Conservation (phyloP, 108 stramenopile genomes). For the Nannochloropsis gaditana region DNA sequence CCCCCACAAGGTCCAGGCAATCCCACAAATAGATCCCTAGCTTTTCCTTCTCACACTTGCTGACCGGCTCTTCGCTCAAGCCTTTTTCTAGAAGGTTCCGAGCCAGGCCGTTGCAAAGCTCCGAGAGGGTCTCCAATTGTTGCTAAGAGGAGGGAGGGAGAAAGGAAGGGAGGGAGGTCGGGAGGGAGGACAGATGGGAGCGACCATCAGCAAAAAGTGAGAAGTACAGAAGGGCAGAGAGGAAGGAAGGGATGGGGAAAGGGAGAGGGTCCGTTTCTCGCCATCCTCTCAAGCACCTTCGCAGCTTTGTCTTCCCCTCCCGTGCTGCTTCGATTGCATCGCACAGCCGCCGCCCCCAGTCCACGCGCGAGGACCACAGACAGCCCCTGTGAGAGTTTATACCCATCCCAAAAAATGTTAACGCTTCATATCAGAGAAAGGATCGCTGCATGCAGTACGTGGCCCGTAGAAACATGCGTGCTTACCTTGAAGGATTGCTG, state of each 20-base stretch:
- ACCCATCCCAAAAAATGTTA: too few relatives aligned
- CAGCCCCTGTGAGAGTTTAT: background rate
- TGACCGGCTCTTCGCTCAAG: background rate
- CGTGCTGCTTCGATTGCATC: background rate
- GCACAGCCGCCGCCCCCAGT: background rate
- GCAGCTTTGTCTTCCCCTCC: background rate
- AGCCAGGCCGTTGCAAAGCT: background rate
- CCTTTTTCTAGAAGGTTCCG: background rate
- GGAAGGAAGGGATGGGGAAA: background rate
- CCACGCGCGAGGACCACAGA: background rate
- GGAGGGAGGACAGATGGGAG: background rate
- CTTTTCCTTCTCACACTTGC: background rate
- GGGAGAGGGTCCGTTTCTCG: background rate
- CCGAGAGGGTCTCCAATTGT: background rate
- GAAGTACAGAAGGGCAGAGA: background rate
- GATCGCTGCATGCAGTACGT: too few relatives aligned
- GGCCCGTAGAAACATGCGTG: too few relatives aligned
- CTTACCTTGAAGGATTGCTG: background rate
- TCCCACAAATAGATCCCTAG: background rate
- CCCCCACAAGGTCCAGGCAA: background rate
- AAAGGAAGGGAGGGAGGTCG: background rate
- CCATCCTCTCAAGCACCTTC: background rate
- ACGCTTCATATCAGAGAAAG: too few relatives aligned
- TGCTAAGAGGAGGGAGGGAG: background rate
- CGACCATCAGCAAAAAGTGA: background rate